Evolutionary conservation across 2,329 filamentous ascomycete genomes (phyloP).

Genomic region (Neocucurbitaria cava): DNA sequence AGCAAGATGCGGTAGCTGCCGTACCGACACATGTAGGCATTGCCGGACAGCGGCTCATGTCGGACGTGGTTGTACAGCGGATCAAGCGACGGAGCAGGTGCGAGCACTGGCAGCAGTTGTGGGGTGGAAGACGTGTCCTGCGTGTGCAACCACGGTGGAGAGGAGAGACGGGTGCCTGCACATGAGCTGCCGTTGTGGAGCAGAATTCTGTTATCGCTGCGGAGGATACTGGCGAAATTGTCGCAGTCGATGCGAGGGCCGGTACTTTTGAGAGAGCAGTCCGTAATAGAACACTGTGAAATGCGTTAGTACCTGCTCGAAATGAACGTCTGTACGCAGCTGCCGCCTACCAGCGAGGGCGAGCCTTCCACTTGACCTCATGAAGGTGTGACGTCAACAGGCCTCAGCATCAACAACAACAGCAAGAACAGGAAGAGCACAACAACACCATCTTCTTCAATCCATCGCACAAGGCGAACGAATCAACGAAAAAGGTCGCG

Average conservation of each 20-base stretch:
- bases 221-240: slow-evolving; percentile 1
- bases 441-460: too few species aligned
- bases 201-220: slow-evolving; percentile 7
- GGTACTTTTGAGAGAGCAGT: background rate
- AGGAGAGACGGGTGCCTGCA: slow-evolving; percentile 4
- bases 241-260: background rate
- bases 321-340: too few species aligned
- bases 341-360: too few species aligned
- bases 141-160: slow-evolving; percentile 3
- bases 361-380: too few species aligned
- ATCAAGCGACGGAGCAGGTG: slow-evolving; percentile 2
- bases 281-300: too few species aligned
- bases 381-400: background rate
- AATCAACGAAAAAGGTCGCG: slow-evolving; percentile 49
- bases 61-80: slow-evolving; percentile 3
- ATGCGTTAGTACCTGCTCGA: too few species aligned
- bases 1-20: background rate
- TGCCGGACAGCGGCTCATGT: slow-evolving; percentile 2
- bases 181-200: slow-evolving; percentile 2
- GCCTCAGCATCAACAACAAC: too few species aligned
- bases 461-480: background rate
- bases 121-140: slow-evolving; percentile 3
- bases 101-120: slow-evolving; percentile 2
- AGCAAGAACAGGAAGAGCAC: too few species aligned
- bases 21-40: slow-evolving; percentile 4